Percentiles rank a stretch among this genome's conserved stretches.
Conservation (phyloP, 495 filamentous ascomycete species). For the Amorphotheca resinae region DNA sequence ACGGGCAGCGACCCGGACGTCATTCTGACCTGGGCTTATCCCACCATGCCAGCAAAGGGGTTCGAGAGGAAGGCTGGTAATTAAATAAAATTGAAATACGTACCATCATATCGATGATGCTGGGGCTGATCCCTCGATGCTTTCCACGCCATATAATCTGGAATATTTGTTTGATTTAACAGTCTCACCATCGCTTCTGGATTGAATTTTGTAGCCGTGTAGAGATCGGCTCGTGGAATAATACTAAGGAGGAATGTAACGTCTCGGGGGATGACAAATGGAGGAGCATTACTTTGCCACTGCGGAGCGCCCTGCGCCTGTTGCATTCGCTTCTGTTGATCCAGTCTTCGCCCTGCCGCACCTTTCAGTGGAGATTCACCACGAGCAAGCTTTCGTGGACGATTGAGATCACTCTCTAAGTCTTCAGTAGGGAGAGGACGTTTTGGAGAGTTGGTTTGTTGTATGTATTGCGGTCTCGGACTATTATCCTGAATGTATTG, state of each 20-base stretch:
- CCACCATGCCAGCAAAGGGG: no score
- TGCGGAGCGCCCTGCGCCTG: slow-evolving; percentile 32
- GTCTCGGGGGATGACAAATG: slow-evolving; percentile 57
- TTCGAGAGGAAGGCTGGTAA: no score
- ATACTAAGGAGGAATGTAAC: slow-evolving; percentile 72
- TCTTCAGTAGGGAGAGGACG: slow-evolving; percentile 39
- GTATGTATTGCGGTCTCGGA: slow-evolving; percentile 37
- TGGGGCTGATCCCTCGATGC: slow-evolving; percentile 12
- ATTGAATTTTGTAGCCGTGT: slow-evolving; percentile 51
- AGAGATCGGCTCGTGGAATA: slow-evolving; percentile 64
- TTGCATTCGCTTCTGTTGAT: slow-evolving; percentile 59
- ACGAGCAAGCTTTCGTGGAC: slow-evolving; percentile 69
- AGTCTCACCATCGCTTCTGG: slow-evolving; percentile 62
- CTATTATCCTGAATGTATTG: slow-evolving; percentile 25
- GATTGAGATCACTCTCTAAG: slow-evolving; percentile 25
- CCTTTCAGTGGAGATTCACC: slow-evolving; percentile 82
- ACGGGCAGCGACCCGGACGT: no score
- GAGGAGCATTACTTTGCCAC: slow-evolving; percentile 23
- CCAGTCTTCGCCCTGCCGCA: slow-evolving; percentile 65
- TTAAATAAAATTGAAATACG: neutral
- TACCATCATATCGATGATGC: slow-evolving; percentile 1
- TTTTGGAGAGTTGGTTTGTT: slow-evolving; percentile 61
- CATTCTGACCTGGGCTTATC: no score
- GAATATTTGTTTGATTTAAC: slow-evolving; percentile 52
- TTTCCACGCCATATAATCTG: slow-evolving; percentile 30